Evolutionary conservation across 768 basidiomycete species (phyloP).

Genomic region (Lanmaoa pseudosensibilis): DNA sequence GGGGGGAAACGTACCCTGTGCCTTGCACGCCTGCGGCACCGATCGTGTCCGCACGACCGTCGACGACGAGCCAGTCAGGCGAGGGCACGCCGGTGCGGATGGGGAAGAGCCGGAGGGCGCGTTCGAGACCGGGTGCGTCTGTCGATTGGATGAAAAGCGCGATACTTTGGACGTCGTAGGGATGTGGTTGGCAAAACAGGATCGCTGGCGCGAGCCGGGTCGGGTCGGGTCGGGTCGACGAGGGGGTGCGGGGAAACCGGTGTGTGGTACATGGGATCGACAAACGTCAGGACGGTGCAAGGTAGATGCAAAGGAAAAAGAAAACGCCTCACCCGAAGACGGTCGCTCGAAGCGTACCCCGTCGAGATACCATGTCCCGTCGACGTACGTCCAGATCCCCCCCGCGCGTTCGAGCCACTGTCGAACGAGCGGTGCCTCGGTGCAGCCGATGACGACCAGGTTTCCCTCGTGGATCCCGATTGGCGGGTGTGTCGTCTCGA

Average conservation of each 20-base stretch:
- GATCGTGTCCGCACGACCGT: slow-evolving; percentile 47
- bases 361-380: slow-evolving; percentile 18
- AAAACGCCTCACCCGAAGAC: slow-evolving; percentile 18
- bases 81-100: slow-evolving; percentile 75
- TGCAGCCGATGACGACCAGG: slow-evolving; percentile 56
- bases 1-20: slow-evolving; percentile 58
- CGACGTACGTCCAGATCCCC: slow-evolving; percentile 21
- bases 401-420: slow-evolving; percentile 30
- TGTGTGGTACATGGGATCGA: background rate
- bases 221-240: background rate
- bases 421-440: slow-evolving; percentile 35
- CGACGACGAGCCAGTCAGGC: slow-evolving; percentile 77
- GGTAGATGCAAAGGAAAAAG: too few species aligned
- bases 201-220: slow-evolving; percentile 36
- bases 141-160: slow-evolving; percentile 62
- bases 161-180: slow-evolving; percentile 29
- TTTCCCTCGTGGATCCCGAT: slow-evolving; percentile 41
- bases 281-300: background rate
- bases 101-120: slow-evolving; percentile 72
- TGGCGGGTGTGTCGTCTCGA: slow-evolving; percentile 19
- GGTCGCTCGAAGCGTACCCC: slow-evolving; percentile 18
- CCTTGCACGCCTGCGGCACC: slow-evolving; percentile 76
- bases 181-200: slow-evolving; percentile 55
- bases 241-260: background rate
- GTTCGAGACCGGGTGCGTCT: slow-evolving; percentile 60